A percentile compares a stretch with the other conserved stretches of the same genome.
Evolutionary conservation across 2,329 filamentous ascomycete species (phyloP).

Genomic region (Aspergillus chevalieri): DNA sequence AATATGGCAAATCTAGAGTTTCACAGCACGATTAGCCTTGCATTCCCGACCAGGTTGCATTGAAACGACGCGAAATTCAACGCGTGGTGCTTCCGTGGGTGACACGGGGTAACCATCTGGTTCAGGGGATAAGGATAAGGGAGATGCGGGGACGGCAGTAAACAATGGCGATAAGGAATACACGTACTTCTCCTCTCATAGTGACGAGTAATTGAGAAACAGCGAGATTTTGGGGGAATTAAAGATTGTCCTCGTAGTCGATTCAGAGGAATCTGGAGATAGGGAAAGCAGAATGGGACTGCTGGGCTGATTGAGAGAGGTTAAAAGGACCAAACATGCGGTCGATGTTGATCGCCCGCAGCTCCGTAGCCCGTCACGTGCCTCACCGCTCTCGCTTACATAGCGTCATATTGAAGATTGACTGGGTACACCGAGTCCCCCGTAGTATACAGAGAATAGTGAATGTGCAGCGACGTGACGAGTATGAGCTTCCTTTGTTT

Average conservation of each 20-base stretch:
- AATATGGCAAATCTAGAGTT: constrained; percentile 55
- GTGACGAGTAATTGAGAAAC: constrained; percentile 11
- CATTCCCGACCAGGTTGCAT: neutral
- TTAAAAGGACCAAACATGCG: too few species aligned
- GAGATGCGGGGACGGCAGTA: constrained; percentile 13
- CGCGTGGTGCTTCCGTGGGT: neutral
- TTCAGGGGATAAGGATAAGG: constrained; percentile 9
- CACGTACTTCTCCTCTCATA: constrained; percentile 34
- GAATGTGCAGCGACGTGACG: too few species aligned
- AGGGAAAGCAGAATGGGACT: too few species aligned
- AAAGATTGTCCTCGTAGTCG: neutral
- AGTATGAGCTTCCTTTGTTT: too few species aligned
- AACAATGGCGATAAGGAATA: constrained; percentile 9
- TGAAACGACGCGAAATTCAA: neutral
- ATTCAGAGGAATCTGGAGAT: neutral
- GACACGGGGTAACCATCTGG: constrained; percentile 2
- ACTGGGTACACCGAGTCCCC: too few species aligned
- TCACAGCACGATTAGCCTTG: neutral
- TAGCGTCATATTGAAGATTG: too few species aligned
- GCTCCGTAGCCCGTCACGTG: too few species aligned
- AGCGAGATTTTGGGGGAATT: constrained; percentile 1
- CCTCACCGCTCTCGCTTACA: too few species aligned
- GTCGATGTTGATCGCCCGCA: too few species aligned
- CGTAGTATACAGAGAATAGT: too few species aligned
- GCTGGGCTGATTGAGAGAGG: too few species aligned